Percentiles rank a stretch among this genome's conserved stretches.
These are phyloP conservation scores for Wickerhamiella sorbophila DNA, from an alignment of 805 yeast species.

Conservation along the genomic window DNA sequence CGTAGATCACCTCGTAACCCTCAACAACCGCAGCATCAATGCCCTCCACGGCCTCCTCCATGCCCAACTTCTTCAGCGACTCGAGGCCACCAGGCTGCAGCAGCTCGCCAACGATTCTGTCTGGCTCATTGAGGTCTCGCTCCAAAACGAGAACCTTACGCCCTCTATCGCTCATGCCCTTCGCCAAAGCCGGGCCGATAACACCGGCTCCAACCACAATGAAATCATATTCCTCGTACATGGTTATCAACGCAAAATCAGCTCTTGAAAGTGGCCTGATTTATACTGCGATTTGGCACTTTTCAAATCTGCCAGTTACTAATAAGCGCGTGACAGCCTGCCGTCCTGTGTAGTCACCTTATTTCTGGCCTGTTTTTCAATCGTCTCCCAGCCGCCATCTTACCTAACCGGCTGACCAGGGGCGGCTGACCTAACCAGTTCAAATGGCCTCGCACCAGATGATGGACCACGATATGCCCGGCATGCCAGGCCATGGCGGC, in stretches of 20 bases:
- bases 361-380: neutral
- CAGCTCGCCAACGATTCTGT: conserved; percentile 92
- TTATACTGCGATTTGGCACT: neutral
- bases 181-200: conserved; percentile 86
- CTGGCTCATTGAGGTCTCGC: conserved; percentile 84
- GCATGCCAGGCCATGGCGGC: conserved; percentile 11
- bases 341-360: neutral
- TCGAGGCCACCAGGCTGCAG: conserved; percentile 94
- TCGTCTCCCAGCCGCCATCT: neutral
- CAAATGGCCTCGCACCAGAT: conserved; percentile 7
- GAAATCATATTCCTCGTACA: conserved; percentile 43
- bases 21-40: conserved; percentile 64
- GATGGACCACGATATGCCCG: conserved; percentile 2
- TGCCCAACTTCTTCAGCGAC: conserved; percentile 68
- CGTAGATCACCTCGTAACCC: conserved; percentile 70
- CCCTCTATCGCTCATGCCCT: conserved; percentile 81
- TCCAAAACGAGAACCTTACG: conserved; percentile 65
- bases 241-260: neutral
- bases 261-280: neutral
- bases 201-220: conserved; percentile 98
- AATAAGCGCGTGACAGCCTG: neutral
- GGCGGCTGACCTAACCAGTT: too few relatives aligned
- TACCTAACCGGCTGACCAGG: neutral
- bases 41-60: conserved; percentile 57
- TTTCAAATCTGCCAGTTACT: neutral